Base-by-base conservation (phyloP, 306 rosid genomes). In the Quercus suber region DNA sequence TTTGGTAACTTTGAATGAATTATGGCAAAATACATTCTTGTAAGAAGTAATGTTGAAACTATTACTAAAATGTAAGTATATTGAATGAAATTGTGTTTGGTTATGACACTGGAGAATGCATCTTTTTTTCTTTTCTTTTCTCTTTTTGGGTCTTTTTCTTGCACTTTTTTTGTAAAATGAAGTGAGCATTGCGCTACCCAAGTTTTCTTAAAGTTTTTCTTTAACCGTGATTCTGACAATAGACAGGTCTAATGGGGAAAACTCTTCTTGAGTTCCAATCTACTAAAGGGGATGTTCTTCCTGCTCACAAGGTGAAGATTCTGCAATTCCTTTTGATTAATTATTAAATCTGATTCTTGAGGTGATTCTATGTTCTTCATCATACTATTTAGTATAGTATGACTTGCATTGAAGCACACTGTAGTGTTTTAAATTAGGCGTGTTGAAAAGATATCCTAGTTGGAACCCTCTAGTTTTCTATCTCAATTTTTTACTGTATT, bases 211-310 rank as follows among this genome's bases (percentile, higher is more conserved):
- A 60, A 20, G 69, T 74, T 58, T 35, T 19, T 37, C 37, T 75
- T 43, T 19, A 79, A 72, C 31, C 27, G 63, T 83, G 73, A n/a
- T 73, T 85, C 31, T 82, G 90, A 78, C 55, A 72, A 73, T 82
- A 95, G 99, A 80, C 96, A 69, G 99, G 98, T 60, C 92, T 95
- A 27, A 95, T 95, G 99, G 99, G 99, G 31, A 92, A 95, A 87
- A 89, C 94, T 64, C 89, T 95, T 80, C 87, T 95, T 13, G 99
- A 95, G 79, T 85, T 95, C 70, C 96, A 90, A 73, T 92, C 98
- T 8, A 92, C 91, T 67, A 92, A 90, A 88, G 95, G 90, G 68
- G 98, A 95, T 19, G 96, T 93, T 82, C 99, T 95, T 89, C 99
- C 99, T 75, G 90, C 98, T 55, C 99, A 95, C 89, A 95, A 89